These are phyloP conservation scores for Botrytis deweyae DNA, from an alignment of 2,329 filamentous ascomycete species.

Conservation along the genomic window DNA sequence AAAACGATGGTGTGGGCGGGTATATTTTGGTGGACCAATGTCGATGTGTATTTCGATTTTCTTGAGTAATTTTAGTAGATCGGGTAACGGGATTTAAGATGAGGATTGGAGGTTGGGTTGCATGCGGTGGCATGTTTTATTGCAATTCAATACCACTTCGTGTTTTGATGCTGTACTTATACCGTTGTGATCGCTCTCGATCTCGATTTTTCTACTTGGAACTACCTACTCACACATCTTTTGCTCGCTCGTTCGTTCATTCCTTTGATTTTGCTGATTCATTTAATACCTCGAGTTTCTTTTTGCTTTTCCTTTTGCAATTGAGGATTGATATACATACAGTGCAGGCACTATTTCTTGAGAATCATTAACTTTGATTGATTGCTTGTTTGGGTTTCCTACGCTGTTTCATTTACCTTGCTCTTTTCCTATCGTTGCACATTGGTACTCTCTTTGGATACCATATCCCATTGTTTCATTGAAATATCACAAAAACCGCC, in stretches of 20 bases:
- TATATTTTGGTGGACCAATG: neutral
- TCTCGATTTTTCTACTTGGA: neutral
- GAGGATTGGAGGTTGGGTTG: neutral
- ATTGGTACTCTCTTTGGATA: neutral
- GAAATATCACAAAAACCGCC: neutral
- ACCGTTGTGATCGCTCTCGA: constrained; percentile 1
- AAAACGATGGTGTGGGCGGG: constrained; percentile 1
- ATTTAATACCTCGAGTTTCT: neutral
- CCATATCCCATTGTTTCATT: neutral
- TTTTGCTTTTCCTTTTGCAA: neutral
- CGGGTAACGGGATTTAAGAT: neutral
- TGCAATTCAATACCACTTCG: neutral
- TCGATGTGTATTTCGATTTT: neutral
- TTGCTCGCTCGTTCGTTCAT: neutral
- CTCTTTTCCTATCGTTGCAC: neutral
- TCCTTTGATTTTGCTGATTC: neutral
- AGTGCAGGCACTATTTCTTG: constrained; percentile 13
- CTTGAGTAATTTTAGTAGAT: neutral
- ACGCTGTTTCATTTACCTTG: neutral
- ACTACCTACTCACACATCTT: neutral
- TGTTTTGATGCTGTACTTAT: constrained; percentile 7
- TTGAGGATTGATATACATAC: neutral
- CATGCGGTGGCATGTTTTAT: neutral
- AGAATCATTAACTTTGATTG: neutral
- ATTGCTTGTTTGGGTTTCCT: neutral